Evolutionary conservation across 495 filamentous ascomycete genomes (phyloP), one percentile per base, ranked within the genome.

Genomic region (Elaphomyces granulatus): DNA sequence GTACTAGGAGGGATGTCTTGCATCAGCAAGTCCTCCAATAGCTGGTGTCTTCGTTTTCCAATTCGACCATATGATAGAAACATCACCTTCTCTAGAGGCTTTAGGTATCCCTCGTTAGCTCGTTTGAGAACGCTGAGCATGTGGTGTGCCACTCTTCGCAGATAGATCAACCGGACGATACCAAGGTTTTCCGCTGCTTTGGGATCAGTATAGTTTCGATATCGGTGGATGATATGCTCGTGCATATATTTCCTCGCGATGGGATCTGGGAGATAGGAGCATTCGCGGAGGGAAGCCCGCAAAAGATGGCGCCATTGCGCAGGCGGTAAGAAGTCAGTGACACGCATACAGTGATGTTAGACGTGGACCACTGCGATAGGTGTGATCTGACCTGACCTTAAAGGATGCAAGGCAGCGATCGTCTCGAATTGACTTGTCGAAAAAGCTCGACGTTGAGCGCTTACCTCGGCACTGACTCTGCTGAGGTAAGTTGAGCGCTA

Each of bases 271-370:
- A 98, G 76, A 53, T 94, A 93, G 42, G 80, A 76, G 17, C 76
- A 72, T 66, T 94, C 80, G 45, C 88, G 83, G 34, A 95, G 77
- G 4, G 92, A 68, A 26, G 78, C 74, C 21, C 90, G 78, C 46
- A 81, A 75, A 20, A 90, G 60, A 52, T 81, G 75, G 20, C 73
- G 63, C 74, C 63, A 46, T 70, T 68, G 40, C 49, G 53, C 26
- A 17, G 40, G 41, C 36, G 34, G 20, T 35, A 20, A 34, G 12
- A 42, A 33, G 15, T 31, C 16, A 34, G 8, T 42, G 18, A 17
- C 31, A 34, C 10, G 33, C 39, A 40, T 45, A 26, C 42, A 33
- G 23, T 14, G 35, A 36, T 30, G 9, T 40, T 26, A 46, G n/a
- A n/a, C n/a, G n/a, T n/a, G 34, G 34, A 14, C 28, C 28, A 32